Percentiles rank a stretch among this genome's conserved stretches.
Conservation (phyloP, 2,329 filamentous ascomycete species). For the Cytospora chrysosperma region DNA sequence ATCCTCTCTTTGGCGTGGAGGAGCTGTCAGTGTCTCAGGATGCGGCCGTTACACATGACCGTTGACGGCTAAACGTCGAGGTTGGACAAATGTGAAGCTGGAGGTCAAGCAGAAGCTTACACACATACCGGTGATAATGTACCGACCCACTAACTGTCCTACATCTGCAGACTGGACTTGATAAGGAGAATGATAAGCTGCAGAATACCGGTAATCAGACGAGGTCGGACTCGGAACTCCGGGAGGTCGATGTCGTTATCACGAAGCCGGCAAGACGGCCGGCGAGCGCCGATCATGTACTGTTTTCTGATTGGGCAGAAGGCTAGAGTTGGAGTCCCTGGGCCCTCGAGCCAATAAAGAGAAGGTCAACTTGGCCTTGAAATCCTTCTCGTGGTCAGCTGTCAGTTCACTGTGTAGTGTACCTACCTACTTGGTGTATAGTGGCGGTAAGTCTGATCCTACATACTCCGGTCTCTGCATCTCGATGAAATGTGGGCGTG, state of each 20-base stretch:
- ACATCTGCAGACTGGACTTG: constrained; percentile 1
- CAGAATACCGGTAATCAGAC: not conserved
- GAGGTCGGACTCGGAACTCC: not conserved
- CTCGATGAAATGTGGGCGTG: no score
- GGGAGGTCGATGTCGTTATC: constrained; percentile 17
- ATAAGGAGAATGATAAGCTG: constrained; percentile 3
- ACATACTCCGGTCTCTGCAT: no score
- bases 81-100: not conserved
- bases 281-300: constrained; percentile 3
- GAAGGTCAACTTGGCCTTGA: not conserved
- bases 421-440: no score
- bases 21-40: not conserved
- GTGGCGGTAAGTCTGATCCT: no score
- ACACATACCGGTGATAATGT: no score
- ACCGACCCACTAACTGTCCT: not conserved
- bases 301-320: constrained; percentile 4
- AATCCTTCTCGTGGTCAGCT: not conserved
- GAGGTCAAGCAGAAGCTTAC: not conserved
- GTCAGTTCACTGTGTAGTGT: no score
- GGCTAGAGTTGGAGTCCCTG: not conserved
- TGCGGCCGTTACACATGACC: not conserved
- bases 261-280: constrained; percentile 11
- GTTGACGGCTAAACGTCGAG: constrained; percentile 1
- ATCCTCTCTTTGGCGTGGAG: not conserved
- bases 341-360: not conserved